Base-by-base conservation (phyloP, 2,329 filamentous ascomycete species). In the Cladophialophora bantiana region DNA sequence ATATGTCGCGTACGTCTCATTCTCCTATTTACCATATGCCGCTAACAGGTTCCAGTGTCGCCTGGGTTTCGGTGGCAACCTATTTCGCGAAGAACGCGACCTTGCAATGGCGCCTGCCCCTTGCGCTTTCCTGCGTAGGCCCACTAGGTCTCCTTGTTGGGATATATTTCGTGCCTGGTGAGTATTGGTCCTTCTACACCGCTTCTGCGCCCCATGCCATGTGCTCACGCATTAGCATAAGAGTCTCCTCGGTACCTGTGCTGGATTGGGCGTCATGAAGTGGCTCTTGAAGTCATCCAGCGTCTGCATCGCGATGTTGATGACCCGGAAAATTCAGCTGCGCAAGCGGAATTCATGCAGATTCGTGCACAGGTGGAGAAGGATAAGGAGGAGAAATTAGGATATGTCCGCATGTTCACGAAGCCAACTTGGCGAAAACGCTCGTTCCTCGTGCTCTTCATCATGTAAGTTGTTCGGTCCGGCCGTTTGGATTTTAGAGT, bases 391-490 rank as follows among this genome's bases (percentile, higher is more conserved):
- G 38, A 64, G 31, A 61, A 65, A 36, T 61, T 52, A 10, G 56
- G 61, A 1, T 68, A 65, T 45, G 52, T 64, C 52, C 35, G 18
- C 15, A 68, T 68, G 65, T 68, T 68, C 62, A 68, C 62, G 13
- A 65, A 64, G 20, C 61, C 65, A 12, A 65, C 45, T n/a, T 68
- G 65, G 62, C 55, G 65, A 35, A 50, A 53, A 18, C 61, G 61
- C 13, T 68, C 65, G 3, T 35, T 68, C 18, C 65, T 68, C 32
- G 65, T 59, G n/a, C 31, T 68, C n/a, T 61, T 68, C 32, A 54
- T 64, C 32, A 64, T 69, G 64, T 68, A 56, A 31, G 53, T 74
- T 71, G 50, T 70, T 72, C 42, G 71, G 73, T 32, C 58, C 32
- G 13, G 20, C 75, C 2, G 42, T 74, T 12, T 3, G 13, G 35